A percentile compares a stretch with the other conserved stretches of the same genome.
These are phyloP conservation scores for Apophysomyces sp. DNA, from an alignment of 371 early-diverging fungal species.

Conservation along the genomic window DNA sequence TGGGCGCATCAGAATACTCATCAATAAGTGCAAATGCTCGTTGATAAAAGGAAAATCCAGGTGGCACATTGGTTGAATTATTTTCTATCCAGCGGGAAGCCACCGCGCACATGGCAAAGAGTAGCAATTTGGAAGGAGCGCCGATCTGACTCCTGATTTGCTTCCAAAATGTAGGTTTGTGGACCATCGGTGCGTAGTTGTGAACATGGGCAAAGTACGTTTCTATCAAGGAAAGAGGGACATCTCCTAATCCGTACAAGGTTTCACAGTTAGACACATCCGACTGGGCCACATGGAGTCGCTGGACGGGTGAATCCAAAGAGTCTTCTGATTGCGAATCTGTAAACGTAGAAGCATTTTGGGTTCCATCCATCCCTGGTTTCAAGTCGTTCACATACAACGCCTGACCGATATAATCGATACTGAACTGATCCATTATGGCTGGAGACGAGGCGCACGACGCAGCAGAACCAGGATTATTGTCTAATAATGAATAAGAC, in stretches of 20 bases:
- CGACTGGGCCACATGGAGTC: background rate
- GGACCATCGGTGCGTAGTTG: slow-evolving; percentile 60
- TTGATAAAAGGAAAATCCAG: slow-evolving; percentile 41
- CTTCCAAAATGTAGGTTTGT: slow-evolving; percentile 52
- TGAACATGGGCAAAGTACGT: slow-evolving; percentile 58
- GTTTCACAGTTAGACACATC: background rate
- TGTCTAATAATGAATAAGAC: background rate
- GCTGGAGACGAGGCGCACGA: background rate
- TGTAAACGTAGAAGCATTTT: background rate
- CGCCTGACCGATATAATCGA: slow-evolving; percentile 49
- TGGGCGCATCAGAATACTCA: slow-evolving; percentile 66
- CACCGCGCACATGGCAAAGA: slow-evolving; percentile 62
- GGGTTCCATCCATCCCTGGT: slow-evolving; percentile 31
- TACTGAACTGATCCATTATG: slow-evolving; percentile 23
- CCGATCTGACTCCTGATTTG: slow-evolving; percentile 40
- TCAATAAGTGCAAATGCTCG: slow-evolving; percentile 55
- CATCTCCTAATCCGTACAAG: slow-evolving; percentile 5
- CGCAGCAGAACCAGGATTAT: slow-evolving; percentile 7
- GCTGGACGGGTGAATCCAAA: background rate
- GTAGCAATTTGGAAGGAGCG: slow-evolving; percentile 50
- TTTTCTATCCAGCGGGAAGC: slow-evolving; percentile 43
- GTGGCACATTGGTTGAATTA: slow-evolving; percentile 10
- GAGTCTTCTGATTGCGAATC: background rate
- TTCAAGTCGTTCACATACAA: slow-evolving; percentile 36
- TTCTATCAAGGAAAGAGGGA: slow-evolving; percentile 26